Evolutionary conservation across 257 asterid genomes (phyloP).

Genomic region (Solanum bulbocastanum): DNA sequence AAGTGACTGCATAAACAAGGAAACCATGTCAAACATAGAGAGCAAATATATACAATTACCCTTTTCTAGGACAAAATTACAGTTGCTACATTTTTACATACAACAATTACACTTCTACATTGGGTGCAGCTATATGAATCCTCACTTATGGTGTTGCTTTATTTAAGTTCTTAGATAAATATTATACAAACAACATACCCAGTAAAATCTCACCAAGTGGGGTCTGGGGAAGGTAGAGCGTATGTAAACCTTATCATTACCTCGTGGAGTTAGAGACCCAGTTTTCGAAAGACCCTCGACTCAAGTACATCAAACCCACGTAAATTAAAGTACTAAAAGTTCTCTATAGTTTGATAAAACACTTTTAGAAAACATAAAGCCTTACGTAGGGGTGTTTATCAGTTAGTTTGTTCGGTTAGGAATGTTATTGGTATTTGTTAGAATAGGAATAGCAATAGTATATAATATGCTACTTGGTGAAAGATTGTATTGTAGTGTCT

Average conservation of each 20-base stretch:
- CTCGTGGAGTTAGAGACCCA: background rate
- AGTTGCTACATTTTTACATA: background rate
- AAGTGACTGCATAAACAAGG: conserved; percentile 43
- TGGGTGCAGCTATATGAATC: background rate
- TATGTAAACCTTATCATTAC: background rate
- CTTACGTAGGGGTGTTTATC: background rate
- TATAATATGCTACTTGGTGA: background rate
- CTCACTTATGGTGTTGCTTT: background rate
- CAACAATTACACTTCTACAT: background rate
- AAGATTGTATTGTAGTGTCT: background rate
- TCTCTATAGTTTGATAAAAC: background rate
- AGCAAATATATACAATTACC: background rate
- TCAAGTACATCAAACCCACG: background rate
- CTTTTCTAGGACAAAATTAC: background rate
- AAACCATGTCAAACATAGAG: conserved; percentile 9
- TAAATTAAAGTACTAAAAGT: background rate
- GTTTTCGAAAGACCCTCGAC: background rate
- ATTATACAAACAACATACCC: background rate
- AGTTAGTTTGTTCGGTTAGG: background rate
- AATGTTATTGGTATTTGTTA: background rate
- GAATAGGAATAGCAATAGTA: background rate
- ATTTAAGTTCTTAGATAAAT: background rate
- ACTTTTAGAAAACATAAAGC: background rate
- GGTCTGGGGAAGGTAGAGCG: background rate
- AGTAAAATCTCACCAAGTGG: background rate